phyloP scores from a whole-genome alignment of 2,329 filamentous ascomycete genomes.

The Colletotrichum euphorbiae region DNA sequence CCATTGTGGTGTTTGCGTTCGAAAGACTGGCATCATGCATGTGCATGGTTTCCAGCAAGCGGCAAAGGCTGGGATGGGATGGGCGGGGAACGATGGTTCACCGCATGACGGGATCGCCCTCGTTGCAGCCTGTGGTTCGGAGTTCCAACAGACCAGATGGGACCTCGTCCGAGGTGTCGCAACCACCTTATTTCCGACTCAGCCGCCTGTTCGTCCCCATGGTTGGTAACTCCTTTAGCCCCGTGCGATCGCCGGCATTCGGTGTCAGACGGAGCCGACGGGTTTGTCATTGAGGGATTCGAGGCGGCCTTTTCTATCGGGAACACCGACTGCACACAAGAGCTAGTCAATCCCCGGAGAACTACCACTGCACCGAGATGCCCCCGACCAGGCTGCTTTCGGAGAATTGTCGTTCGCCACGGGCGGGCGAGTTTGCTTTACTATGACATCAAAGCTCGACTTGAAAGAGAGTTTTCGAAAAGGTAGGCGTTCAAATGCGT shows the following conservation, averaged over 20 bases:
- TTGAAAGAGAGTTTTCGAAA: constrained; percentile 5
- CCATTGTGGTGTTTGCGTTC: not conserved
- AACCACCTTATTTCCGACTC: constrained; percentile 35
- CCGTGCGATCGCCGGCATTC: constrained; percentile 20
- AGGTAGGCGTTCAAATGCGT: constrained; percentile 8
- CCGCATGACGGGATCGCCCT: constrained; percentile 28
- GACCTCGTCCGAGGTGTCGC: constrained; percentile 34
- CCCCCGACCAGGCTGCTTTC: not conserved
- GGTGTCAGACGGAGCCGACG: constrained; percentile 14
- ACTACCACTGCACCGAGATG: not conserved
- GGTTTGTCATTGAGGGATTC: not conserved
- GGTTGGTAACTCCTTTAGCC: not conserved
- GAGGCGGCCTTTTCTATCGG: not conserved
- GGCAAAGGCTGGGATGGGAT: not conserved
- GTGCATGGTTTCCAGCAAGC: constrained; percentile 17
- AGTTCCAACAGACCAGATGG: constrained; percentile 15
- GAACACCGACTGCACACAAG: not conserved
- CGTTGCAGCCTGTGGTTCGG: constrained; percentile 18
- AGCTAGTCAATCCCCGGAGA: not conserved
- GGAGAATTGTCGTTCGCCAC: not conserved
- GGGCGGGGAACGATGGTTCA: constrained; percentile 31
- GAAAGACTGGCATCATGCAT: constrained; percentile 28
- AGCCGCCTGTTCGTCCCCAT: constrained; percentile 10
- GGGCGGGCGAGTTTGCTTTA: not conserved
- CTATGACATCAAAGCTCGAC: constrained; percentile 3